These are phyloP conservation scores for Hyaloscypha bicolor DNA, from an alignment of 495 filamentous ascomycete genomes.

Conservation along the genomic window DNA sequence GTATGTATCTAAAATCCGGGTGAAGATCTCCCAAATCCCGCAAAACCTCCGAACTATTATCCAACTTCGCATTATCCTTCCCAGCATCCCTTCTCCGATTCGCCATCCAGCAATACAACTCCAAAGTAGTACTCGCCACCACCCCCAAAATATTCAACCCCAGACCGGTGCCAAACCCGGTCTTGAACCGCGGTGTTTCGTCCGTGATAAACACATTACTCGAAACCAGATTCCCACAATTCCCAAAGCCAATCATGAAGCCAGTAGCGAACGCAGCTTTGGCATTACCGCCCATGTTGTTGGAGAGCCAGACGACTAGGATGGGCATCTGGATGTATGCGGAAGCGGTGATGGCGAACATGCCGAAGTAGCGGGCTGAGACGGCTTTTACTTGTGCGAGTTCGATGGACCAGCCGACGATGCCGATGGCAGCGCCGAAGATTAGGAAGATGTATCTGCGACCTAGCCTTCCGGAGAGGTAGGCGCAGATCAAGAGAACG, in stretches of 20 bases:
- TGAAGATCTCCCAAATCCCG: neutral
- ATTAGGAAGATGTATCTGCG: slow-evolving; percentile 48
- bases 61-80: neutral
- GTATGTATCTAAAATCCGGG: neutral
- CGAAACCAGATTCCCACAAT: slow-evolving; percentile 4
- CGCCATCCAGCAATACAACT: neutral
- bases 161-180: neutral
- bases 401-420: slow-evolving; percentile 48
- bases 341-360: slow-evolving; percentile 33
- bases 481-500: slow-evolving; percentile 40
- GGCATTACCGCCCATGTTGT: slow-evolving; percentile 55
- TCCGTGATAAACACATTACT: neutral
- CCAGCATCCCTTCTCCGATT: neutral
- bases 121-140: neutral
- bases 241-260: slow-evolving; percentile 27
- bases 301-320: slow-evolving; percentile 32
- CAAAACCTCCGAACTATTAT: neutral
- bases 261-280: slow-evolving; percentile 59
- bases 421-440: slow-evolving; percentile 47
- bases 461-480: slow-evolving; percentile 40
- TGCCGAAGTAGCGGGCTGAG: slow-evolving; percentile 33
- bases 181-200: neutral
- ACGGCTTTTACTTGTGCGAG: slow-evolving; percentile 35
- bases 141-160: neutral
- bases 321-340: slow-evolving; percentile 35